Conservation (phyloP, 2,329 filamentous ascomycete species). For the Xylaria sp. region DNA sequence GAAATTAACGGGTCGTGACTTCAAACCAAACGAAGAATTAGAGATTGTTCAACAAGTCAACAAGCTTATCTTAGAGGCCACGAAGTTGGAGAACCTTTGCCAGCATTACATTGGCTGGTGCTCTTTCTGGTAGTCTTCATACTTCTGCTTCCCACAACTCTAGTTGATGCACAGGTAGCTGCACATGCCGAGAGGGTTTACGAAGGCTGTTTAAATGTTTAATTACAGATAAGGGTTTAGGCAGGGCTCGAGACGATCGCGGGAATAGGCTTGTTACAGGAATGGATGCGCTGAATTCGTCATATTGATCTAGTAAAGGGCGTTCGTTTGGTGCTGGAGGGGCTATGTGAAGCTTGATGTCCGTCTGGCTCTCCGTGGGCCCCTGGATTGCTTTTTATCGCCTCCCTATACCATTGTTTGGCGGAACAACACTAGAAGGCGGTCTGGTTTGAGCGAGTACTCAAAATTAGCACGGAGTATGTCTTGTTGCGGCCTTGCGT, state of each 20-base stretch:
- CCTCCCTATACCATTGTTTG: not conserved
- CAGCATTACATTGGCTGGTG: slow-evolving; percentile 99
- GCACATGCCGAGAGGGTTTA: not conserved
- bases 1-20: slow-evolving; percentile 93
- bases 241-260: not conserved
- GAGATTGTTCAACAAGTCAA: slow-evolving; percentile 88
- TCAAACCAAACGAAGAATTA: slow-evolving; percentile 84
- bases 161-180: not conserved
- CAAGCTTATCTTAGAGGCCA: slow-evolving; percentile 92
- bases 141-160: not conserved
- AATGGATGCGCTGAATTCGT: slow-evolving; percentile 1
- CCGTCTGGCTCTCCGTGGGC: not conserved
- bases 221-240: not conserved
- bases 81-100: slow-evolving; percentile 94
- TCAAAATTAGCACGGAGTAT: too few relatives aligned
- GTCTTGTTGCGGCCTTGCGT: too few relatives aligned
- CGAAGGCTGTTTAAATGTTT: not conserved
- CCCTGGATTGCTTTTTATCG: not conserved
- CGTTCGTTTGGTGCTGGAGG: slow-evolving; percentile 12
- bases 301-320: not conserved
- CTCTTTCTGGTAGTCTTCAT: slow-evolving; percentile 79
- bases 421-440: too few relatives aligned
- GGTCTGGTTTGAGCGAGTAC: too few relatives aligned
- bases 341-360: not conserved
- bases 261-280: not conserved